phyloP scores from a whole-genome alignment of 2,329 filamentous ascomycete species.

The Plenodomus lindquistii region DNA sequence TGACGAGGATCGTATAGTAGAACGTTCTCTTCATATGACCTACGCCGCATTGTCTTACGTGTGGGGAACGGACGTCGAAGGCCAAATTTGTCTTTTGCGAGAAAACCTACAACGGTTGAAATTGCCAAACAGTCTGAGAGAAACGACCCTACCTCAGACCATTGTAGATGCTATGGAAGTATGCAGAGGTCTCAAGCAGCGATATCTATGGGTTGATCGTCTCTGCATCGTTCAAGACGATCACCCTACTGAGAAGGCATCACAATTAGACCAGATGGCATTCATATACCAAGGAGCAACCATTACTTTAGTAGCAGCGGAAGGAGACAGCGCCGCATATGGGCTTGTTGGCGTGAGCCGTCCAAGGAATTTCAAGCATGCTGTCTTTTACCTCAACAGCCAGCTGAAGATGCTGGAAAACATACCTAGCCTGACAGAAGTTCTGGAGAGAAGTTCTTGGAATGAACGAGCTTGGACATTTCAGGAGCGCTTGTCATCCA shows the following conservation, averaged over 20 bases:
- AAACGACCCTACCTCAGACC: background rate
- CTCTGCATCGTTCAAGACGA: constrained; percentile 9
- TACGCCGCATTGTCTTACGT: constrained; percentile 8
- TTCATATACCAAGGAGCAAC: constrained; percentile 5
- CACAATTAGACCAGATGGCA: constrained; percentile 11
- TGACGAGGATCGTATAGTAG: background rate
- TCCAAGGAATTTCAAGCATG: background rate
- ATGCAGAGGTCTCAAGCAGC: background rate
- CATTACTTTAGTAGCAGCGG: constrained; percentile 6
- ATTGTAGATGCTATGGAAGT: constrained; percentile 4
- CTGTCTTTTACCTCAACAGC: background rate
- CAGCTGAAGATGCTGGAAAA: background rate
- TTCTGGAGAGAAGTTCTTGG: background rate
- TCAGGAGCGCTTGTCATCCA: constrained; percentile 7
- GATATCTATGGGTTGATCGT: constrained; percentile 8
- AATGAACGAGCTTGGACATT: constrained; percentile 6
- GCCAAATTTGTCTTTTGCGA: background rate
- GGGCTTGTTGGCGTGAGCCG: constrained; percentile 5
- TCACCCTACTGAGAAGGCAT: background rate
- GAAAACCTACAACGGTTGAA: no score
- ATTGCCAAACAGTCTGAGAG: background rate
- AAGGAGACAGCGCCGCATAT: constrained; percentile 2
- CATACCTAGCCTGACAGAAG: background rate
- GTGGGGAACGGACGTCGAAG: constrained; percentile 1
- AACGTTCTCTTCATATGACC: background rate